phyloP scores from a whole-genome alignment of 129 eudicot species.

The Calendula officinalis region DNA sequence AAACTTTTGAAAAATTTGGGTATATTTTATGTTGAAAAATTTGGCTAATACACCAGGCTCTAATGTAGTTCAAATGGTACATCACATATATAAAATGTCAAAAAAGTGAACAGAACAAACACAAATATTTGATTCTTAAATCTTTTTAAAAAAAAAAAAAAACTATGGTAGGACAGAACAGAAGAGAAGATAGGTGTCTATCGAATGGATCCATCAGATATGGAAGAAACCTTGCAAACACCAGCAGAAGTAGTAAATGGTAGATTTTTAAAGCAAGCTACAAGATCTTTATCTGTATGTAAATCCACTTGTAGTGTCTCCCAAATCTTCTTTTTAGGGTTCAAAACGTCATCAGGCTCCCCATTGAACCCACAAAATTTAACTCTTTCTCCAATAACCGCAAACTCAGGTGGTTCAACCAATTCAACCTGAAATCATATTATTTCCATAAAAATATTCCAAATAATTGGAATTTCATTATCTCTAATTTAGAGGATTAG shows the following conservation, averaged over 20 bases:
- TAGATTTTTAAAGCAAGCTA: conserved; percentile 71
- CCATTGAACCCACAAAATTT: conserved; percentile 63
- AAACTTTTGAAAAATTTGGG: too few relatives aligned
- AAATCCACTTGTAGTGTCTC: conserved; percentile 81
- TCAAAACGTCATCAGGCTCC: conserved; percentile 70
- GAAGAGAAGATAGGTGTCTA: background rate
- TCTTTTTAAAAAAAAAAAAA: too few relatives aligned
- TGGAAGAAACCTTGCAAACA: conserved; percentile 74
- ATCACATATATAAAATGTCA: conserved; percentile 8
- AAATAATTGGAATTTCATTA: background rate
- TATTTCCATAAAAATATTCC: too few relatives aligned
- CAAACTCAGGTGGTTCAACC: conserved; percentile 80
- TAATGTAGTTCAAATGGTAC: conserved; percentile 3
- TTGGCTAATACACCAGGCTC: background rate
- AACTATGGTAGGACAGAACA: background rate
- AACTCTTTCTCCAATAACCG: conserved; percentile 74
- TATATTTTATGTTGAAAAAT: conserved; percentile 2
- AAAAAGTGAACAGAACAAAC: conserved; percentile 1
- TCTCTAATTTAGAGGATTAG: background rate
- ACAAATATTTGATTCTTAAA: background rate
- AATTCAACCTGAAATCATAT: conserved; percentile 67
- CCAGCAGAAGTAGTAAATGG: conserved; percentile 89
- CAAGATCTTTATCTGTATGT: conserved; percentile 57
- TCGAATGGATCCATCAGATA: conserved; percentile 60
- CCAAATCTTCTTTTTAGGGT: conserved; percentile 95